phyloP scores from a whole-genome alignment of 2,329 filamentous ascomycete genomes.

The Phoma herbarum region DNA sequence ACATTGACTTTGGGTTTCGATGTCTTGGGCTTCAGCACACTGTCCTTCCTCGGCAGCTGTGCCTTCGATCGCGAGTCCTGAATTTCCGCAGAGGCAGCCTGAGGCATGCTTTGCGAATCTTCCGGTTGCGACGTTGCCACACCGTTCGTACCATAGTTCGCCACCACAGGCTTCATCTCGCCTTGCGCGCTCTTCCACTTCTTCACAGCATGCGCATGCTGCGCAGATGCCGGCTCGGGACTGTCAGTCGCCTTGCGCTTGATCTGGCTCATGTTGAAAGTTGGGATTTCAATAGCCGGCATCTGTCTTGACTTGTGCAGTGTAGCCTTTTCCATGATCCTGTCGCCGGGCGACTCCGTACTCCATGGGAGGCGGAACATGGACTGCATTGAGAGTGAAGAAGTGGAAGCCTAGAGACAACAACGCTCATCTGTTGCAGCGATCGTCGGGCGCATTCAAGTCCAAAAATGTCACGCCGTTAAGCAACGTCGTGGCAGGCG shows the following conservation, averaged over 20 bases:
- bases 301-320: conserved; percentile 55
- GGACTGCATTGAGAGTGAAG: conserved; percentile 57
- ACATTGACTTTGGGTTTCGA: conserved; percentile 31
- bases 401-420: conserved; percentile 48
- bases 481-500: conserved; percentile 44
- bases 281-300: conserved; percentile 57
- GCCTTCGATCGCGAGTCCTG: conserved; percentile 41
- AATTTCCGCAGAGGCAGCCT: conserved; percentile 32
- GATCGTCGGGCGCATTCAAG: conserved; percentile 44
- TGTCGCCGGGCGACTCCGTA: conserved; percentile 53
- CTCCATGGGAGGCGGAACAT: conserved; percentile 62
- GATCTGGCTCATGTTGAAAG: conserved; percentile 57
- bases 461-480: conserved; percentile 36
- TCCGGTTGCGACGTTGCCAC: conserved; percentile 28
- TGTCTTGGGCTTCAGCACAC: conserved; percentile 41
- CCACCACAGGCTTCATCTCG: conserved; percentile 39
- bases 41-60: conserved; percentile 43
- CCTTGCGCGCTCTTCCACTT: conserved; percentile 51
- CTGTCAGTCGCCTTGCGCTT: conserved; percentile 68
- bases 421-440: conserved; percentile 52
- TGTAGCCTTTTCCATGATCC: conserved; percentile 55
- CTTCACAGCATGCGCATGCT: conserved; percentile 50
- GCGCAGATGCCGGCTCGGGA: conserved; percentile 49
- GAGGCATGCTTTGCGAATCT: conserved; percentile 27
- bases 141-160: conserved; percentile 24